Conservation (phyloP, 1,284 basidiomycete species). For the Apiotrichum akiyoshidainum region DNA sequence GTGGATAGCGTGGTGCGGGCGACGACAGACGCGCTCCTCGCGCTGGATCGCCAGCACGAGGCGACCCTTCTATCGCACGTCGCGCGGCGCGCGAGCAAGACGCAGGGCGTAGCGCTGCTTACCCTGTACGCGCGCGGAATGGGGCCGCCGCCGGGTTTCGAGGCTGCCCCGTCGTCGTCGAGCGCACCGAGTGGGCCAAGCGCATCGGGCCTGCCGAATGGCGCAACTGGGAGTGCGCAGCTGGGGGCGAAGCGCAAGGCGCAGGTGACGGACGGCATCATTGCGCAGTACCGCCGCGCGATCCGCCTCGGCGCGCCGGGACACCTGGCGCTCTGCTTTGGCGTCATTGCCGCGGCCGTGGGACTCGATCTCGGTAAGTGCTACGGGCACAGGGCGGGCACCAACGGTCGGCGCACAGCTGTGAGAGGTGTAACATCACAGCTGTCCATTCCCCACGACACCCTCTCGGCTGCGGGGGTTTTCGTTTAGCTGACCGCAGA, state of each 20-base stretch:
- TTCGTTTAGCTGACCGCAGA: slow-evolving; percentile 40
- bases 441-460: no score
- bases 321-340: slow-evolving; percentile 88
- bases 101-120: slow-evolving; percentile 90
- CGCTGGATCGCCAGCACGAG: slow-evolving; percentile 76
- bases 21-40: slow-evolving; percentile 53
- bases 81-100: slow-evolving; percentile 75
- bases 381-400: background rate
- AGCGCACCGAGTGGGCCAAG: slow-evolving; percentile 17
- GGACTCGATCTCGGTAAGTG: slow-evolving; percentile 67
- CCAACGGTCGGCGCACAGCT: no score
- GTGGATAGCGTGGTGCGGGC: slow-evolving; percentile 18
- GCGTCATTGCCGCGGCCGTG: slow-evolving; percentile 72
- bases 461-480: no score
- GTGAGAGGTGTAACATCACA: no score
- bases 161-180: slow-evolving; percentile 2
- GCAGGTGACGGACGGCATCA: slow-evolving; percentile 41
- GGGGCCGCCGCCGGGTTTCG: slow-evolving; percentile 54
- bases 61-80: slow-evolving; percentile 85
- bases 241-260: background rate
- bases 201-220: no score
- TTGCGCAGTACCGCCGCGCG: slow-evolving; percentile 65
- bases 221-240: slow-evolving; percentile 11
- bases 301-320: slow-evolving; percentile 68
- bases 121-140: slow-evolving; percentile 83